A percentile compares a stretch with the other conserved stretches of the same genome.
Evolutionary conservation across 2,329 filamentous ascomycete genomes (phyloP).

Genomic region (Aspergillus hortae): DNA sequence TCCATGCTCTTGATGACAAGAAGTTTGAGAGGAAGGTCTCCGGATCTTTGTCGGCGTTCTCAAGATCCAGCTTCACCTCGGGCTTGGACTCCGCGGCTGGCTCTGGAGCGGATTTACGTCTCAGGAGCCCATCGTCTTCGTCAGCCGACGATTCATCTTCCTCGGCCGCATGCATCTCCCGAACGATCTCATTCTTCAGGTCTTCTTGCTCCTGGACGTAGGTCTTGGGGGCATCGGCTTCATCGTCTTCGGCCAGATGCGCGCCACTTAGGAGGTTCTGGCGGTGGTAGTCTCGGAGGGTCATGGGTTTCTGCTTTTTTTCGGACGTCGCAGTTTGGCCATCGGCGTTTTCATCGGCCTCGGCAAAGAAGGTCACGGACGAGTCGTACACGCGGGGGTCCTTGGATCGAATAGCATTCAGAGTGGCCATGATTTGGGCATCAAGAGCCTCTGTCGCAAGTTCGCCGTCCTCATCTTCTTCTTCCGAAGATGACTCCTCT

Average conservation of each 20-base stretch:
- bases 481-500: constrained; percentile 67
- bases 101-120: constrained; percentile 60
- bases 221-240: constrained; percentile 55
- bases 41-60: constrained; percentile 79
- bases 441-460: constrained; percentile 83
- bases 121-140: constrained; percentile 64
- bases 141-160: constrained; percentile 47
- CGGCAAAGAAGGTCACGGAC: constrained; percentile 71
- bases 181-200: constrained; percentile 72
- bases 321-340: constrained; percentile 31
- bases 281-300: constrained; percentile 84
- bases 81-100: constrained; percentile 31
- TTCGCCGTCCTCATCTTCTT: constrained; percentile 87
- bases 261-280: constrained; percentile 78
- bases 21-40: constrained; percentile 95
- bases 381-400: constrained; percentile 89
- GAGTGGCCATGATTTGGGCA: constrained; percentile 78
- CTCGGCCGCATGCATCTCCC: constrained; percentile 69
- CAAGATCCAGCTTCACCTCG: constrained; percentile 62
- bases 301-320: constrained; percentile 80
- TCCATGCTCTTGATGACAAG: constrained; percentile 87
- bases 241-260: constrained; percentile 53
- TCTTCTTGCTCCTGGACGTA: constrained; percentile 87
- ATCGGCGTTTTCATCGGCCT: constrained; percentile 54
- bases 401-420: constrained; percentile 83